A percentile compares a stretch with the other conserved stretches of the same genome.
Conservation (phyloP, 768 basidiomycete genomes). For the Naganishia onofrii region DNA sequence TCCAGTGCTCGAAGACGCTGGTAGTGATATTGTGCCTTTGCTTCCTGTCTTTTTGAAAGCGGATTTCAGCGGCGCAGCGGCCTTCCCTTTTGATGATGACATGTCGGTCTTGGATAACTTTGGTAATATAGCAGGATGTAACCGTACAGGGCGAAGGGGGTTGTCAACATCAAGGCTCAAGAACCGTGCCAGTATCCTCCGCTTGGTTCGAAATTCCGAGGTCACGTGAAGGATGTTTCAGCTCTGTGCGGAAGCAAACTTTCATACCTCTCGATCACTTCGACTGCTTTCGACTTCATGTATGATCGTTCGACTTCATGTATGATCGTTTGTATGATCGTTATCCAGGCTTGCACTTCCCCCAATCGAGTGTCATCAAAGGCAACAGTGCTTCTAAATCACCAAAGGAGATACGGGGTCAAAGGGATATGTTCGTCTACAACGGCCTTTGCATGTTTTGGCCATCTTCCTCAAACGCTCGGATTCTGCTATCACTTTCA, state of each 20-base stretch:
- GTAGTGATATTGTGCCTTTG: conserved; percentile 21
- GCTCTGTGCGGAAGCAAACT: conserved; percentile 5
- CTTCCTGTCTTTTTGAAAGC: conserved; percentile 13
- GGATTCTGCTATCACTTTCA: too few species aligned
- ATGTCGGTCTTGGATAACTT: background rate
- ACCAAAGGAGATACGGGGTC: too few species aligned
- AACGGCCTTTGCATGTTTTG: too few species aligned
- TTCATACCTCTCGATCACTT: background rate
- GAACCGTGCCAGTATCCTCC: background rate
- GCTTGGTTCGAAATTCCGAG: conserved; percentile 21
- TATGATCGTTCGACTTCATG: too few species aligned
- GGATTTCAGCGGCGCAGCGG: conserved; percentile 5
- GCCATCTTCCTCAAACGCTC: too few species aligned
- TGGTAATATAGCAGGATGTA: background rate
- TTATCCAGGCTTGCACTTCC: too few species aligned
- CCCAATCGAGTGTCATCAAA: too few species aligned
- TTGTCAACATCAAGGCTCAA: background rate
- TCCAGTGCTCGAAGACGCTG: conserved; percentile 4
- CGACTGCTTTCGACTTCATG: background rate
- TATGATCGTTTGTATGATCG: too few species aligned
- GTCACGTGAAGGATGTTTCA: conserved; percentile 20
- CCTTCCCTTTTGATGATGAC: conserved; percentile 1
- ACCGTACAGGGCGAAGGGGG: background rate
- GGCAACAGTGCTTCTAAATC: too few species aligned
- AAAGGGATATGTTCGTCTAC: too few species aligned